Conservation (phyloP, 805 yeast genomes). For the Suhomyces vadensis region DNA sequence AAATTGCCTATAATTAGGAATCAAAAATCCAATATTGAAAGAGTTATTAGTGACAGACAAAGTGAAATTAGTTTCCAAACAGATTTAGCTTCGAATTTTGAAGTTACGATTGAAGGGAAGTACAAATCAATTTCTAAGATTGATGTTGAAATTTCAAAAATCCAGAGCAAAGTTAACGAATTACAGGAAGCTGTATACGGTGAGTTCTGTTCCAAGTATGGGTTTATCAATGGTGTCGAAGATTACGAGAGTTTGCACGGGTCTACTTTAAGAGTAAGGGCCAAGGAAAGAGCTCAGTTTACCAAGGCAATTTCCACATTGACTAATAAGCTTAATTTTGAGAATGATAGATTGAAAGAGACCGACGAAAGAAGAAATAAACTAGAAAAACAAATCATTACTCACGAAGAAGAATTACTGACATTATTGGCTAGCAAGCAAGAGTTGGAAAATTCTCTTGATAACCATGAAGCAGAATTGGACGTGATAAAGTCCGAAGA, state of each 20-base stretch:
- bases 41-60: conserved; percentile 46
- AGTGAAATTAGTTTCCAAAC: conserved; percentile 55
- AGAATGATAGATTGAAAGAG: conserved; percentile 56
- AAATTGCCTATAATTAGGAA: conserved; percentile 46
- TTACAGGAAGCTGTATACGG: conserved; percentile 50
- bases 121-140: conserved; percentile 13
- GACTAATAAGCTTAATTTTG: conserved; percentile 64
- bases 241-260: conserved; percentile 77
- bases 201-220: conserved; percentile 55
- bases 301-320: conserved; percentile 61
- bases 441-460: conserved; percentile 23
- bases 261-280: conserved; percentile 50
- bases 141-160: conserved; percentile 23
- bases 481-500: conserved; percentile 26
- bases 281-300: conserved; percentile 62
- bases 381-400: conserved; percentile 41
- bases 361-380: conserved; percentile 48
- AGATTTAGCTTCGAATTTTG: conserved; percentile 21
- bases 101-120: conserved; percentile 18
- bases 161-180: conserved; percentile 17
- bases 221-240: conserved; percentile 52
- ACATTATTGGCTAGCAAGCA: conserved; percentile 34
- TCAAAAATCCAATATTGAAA: conserved; percentile 43
- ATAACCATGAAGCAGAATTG: conserved; percentile 28
- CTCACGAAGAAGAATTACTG: conserved; percentile 34